Percentiles rank a stretch among this genome's conserved stretches.
Evolutionary conservation across 2,329 filamentous ascomycete genomes (phyloP).

Genomic region (Ambrosiella xylebori): DNA sequence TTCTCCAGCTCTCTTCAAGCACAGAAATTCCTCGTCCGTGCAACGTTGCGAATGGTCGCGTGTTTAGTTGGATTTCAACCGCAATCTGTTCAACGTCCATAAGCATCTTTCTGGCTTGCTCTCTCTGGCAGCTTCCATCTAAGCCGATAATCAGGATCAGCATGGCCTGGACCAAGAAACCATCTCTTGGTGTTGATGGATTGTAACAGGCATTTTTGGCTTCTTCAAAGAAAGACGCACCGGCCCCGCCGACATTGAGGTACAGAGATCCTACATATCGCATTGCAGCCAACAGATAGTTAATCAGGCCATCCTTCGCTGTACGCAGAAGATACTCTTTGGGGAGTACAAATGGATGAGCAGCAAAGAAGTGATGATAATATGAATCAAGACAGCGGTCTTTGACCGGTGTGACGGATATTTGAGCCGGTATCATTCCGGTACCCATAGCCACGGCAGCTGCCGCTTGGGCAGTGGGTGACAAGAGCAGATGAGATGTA

Average conservation of each 20-base stretch:
- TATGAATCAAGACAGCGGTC: constrained; percentile 41
- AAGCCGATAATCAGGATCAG: constrained; percentile 61
- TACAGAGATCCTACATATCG: constrained; percentile 40
- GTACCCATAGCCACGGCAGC: constrained; percentile 5
- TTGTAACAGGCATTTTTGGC: constrained; percentile 32
- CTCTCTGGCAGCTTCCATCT: constrained; percentile 57
- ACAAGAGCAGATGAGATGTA: constrained; percentile 13
- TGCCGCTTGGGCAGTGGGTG: constrained; percentile 13
- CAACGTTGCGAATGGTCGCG: constrained; percentile 43
- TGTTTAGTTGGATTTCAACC: constrained; percentile 60
- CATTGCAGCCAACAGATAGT: constrained; percentile 35
- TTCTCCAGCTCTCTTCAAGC: constrained; percentile 65
- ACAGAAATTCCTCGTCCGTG: constrained; percentile 48
- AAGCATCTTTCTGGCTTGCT: constrained; percentile 50
- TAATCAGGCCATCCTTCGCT: constrained; percentile 29
- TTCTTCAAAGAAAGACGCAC: constrained; percentile 39
- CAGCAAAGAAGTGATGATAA: constrained; percentile 39
- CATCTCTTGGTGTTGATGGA: constrained; percentile 31
- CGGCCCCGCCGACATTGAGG: constrained; percentile 28
- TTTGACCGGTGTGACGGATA: constrained; percentile 22
- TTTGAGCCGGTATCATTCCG: constrained; percentile 16
- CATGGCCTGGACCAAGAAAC: constrained; percentile 58
- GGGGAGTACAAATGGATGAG: constrained; percentile 41
- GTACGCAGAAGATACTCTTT: constrained; percentile 32
- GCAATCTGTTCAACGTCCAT: constrained; percentile 52